Percentiles rank a stretch among this genome's conserved stretches.
These are phyloP conservation scores for Euphorbia schlechtendalii DNA, from an alignment of 441 rosid species.

Conservation along the genomic window DNA sequence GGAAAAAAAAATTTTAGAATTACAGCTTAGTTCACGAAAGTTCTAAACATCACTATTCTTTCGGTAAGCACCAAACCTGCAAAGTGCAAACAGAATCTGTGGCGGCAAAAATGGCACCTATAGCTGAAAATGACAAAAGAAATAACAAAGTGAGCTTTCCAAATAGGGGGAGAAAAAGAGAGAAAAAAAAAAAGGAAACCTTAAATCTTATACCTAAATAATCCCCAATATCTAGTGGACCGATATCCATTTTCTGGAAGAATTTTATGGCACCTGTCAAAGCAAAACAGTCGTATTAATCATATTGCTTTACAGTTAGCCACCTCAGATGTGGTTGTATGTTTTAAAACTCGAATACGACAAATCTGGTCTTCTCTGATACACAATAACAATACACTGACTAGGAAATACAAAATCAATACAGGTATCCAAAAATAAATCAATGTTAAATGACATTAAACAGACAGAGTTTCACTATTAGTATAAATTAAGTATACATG, in stretches of 20 bases:
- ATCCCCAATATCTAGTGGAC: slow-evolving; percentile 64
- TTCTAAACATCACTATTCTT: slow-evolving; percentile 10
- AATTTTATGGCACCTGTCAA: slow-evolving; percentile 52
- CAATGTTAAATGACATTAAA: not conserved
- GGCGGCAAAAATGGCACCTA: slow-evolving; percentile 70
- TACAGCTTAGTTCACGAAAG: slow-evolving; percentile 19
- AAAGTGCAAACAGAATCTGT: slow-evolving; percentile 95
- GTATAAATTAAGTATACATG: no score
- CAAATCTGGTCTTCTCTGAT: no score
- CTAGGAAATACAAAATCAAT: not conserved
- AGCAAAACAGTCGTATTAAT: slow-evolving; percentile 1
- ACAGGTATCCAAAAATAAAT: not conserved
- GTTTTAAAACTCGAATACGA: not conserved
- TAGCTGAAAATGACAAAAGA: not conserved
- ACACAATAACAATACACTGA: no score
- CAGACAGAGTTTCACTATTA: not conserved
- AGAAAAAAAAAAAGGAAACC: not conserved
- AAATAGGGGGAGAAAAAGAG: no score
- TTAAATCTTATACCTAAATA: slow-evolving; percentile 46
- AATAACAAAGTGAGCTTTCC: slow-evolving; percentile 11
- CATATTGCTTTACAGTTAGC: not conserved
- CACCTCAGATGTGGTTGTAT: not conserved
- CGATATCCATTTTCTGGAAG: slow-evolving; percentile 52
- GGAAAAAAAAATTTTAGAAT: not conserved
- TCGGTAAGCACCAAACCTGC: slow-evolving; percentile 43